Conservation (phyloP, 1,139 yeast species). For the Tardiomyces digboiensis region DNA sequence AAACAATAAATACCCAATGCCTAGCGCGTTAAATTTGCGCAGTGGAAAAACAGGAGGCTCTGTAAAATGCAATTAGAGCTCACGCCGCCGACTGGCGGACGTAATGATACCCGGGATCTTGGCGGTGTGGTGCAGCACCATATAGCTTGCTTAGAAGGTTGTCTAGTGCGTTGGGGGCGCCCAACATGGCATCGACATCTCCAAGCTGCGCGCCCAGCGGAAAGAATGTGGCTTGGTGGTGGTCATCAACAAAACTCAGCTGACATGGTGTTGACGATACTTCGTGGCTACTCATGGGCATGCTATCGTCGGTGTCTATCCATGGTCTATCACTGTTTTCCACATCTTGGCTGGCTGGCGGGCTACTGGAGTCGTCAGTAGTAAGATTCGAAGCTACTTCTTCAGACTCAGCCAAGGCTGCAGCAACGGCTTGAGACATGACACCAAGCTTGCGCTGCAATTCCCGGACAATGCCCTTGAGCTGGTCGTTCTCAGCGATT, state of each 20-base stretch:
- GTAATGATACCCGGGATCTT: background rate
- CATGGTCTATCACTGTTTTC: too few relatives aligned
- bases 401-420: background rate
- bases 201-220: background rate
- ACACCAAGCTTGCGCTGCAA: background rate
- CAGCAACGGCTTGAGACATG: background rate
- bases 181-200: background rate
- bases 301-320: too few relatives aligned
- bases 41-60: too few relatives aligned
- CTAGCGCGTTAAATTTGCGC: too few relatives aligned
- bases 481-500: background rate
- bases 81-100: background rate
- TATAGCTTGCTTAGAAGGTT: background rate
- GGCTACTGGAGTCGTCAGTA: too few relatives aligned
- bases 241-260: too few relatives aligned
- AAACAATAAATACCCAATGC: too few relatives aligned
- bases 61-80: background rate
- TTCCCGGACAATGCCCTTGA: background rate
- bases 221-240: too few relatives aligned
- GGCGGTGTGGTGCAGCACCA: background rate
- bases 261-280: too few relatives aligned
- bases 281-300: too few relatives aligned
- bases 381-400: too few relatives aligned
- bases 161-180: background rate
- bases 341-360: too few relatives aligned